Base-by-base conservation (phyloP, 2,329 filamentous ascomycete genomes). In the Fusarium sp. region DNA sequence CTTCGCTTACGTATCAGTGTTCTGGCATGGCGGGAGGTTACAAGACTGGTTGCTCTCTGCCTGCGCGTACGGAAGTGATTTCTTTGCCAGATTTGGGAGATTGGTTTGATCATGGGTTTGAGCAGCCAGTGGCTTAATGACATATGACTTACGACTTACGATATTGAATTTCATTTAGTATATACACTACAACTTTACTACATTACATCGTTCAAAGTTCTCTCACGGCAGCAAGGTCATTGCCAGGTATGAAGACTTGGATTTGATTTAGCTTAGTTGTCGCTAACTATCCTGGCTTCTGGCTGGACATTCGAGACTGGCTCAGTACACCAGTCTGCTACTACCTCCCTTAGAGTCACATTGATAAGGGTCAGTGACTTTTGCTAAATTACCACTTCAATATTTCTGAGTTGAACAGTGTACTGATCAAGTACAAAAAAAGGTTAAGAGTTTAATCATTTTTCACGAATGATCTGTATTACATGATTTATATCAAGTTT, bases 71-170 rank as follows among this genome's bases (percentile, higher is more conserved):
- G 2, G 72, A 67, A 40, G 37, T 64, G 11, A 64, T 57, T 44
- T 74, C 61, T 4, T 32, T 69, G 25, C 56, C 58, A 19, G 60
- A 70, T 19, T 40, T 72, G 21, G 63, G 66, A 30, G 60, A 74
- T 13, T 76, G 67, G 54, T 67, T 72, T 23, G 67, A 65, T 47
- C 46, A 61, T 49, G 69, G 53, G 12, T 63, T 70, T 60, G 42
- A 38, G 23, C 60, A 62, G 40, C 44, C 12, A 11, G 23, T 47
- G 19, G 52, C 30, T 23, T 64, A 28, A 64, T 38, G 37, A 18
- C 43, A 18, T 35, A 60, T 23, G 53, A 63, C 16, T 40, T 49
- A 60, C 6, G 43, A 35, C 3, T 47, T 44, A 43, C n/a, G 30
- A n/a, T 44, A 12, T 30, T 60, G 16, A 37, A 15, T 16, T 19